Base-by-base conservation (phyloP, 129 eudicot species). In the Tagetes patula region DNA sequence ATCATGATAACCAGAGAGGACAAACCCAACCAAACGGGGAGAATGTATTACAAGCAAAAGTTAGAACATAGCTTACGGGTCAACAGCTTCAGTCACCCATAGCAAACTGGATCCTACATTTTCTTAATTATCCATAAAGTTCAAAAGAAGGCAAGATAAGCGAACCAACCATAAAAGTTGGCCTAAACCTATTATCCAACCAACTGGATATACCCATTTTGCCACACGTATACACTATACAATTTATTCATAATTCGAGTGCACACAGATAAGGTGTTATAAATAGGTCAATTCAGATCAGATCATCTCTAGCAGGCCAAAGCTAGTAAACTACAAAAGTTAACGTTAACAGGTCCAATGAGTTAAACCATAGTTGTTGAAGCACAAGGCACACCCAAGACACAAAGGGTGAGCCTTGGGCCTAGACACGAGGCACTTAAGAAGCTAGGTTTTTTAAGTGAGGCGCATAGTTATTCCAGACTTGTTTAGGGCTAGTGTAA, bases 121-220 rank as follows among this genome's bases (percentile, higher is more conserved):
- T 31, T 32, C 64, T 58, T 58, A 58, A 58, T 58, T 8, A 58
- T 31, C 64, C 31, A 58, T 58, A 13, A 58, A 31, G 32, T 32
- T 58, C n/a, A 58, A 54, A 58, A 58, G 39, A 31, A 55, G 37
- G 7, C 39, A 2, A 32, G 39, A 58, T 58, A 32, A 58, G 64
- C 32, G n/a, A 56, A 31, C 14, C 8, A 13, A 32, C 5, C 39
- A 58, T 58, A 14, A 27, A 32, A 6, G 31, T 58, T 58, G 65
- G 33, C 65, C 65, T 3, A 58, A 55, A 58, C 65, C 65, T 6
- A 9, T 58, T 58, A 58, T 5, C 64, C 11, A 56, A 58, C 65
- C 65, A 8, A 58, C 65, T 39, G 1, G 6, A 8, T 58, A 12
- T 6, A 12, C 37, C 64, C n/a, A 56, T 56, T 7, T 56, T 56